A percentile compares a stretch with the other conserved stretches of the same genome.
These are phyloP conservation scores for Trichocladium uniseriatum DNA, from an alignment of 495 filamentous ascomycete genomes.

Conservation along the genomic window DNA sequence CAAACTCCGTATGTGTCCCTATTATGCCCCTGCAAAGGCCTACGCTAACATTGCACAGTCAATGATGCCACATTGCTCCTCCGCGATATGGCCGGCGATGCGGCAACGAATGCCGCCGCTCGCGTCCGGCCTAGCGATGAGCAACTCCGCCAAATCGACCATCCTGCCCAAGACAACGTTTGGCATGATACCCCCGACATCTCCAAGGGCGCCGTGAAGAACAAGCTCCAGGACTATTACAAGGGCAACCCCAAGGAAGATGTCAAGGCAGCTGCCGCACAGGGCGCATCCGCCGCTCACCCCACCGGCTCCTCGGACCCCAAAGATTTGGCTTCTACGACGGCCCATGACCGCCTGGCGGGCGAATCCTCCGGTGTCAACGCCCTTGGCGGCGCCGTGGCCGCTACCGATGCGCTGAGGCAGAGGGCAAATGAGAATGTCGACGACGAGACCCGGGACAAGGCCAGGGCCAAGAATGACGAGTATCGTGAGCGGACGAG, in stretches of 20 bases:
- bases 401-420: conserved; percentile 43
- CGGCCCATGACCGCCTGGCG: conserved; percentile 26
- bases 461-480: conserved; percentile 27
- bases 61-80: conserved; percentile 75
- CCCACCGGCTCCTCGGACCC: conserved; percentile 20
- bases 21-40: not conserved
- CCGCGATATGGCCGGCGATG: conserved; percentile 86
- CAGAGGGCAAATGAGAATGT: conserved; percentile 43
- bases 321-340: conserved; percentile 15
- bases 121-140: conserved; percentile 73
- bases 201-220: conserved; percentile 59
- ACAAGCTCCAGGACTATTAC: conserved; percentile 51
- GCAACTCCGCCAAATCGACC: conserved; percentile 65
- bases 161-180: conserved; percentile 74
- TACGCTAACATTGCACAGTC: conserved; percentile 57
- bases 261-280: conserved; percentile 25
- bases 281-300: conserved; percentile 22
- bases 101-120: conserved; percentile 70
- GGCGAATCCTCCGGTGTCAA: conserved; percentile 41
- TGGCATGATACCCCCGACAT: conserved; percentile 89
- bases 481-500: conserved; percentile 50
- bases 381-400: conserved; percentile 39
- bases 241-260: conserved; percentile 50
- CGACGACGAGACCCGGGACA: conserved; percentile 55
- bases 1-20: conserved; percentile 64